Evolutionary conservation across 2,329 filamentous ascomycete species (phyloP), one percentile per base, ranked within the genome.

Genomic region (Phyllosticta capitalensis): DNA sequence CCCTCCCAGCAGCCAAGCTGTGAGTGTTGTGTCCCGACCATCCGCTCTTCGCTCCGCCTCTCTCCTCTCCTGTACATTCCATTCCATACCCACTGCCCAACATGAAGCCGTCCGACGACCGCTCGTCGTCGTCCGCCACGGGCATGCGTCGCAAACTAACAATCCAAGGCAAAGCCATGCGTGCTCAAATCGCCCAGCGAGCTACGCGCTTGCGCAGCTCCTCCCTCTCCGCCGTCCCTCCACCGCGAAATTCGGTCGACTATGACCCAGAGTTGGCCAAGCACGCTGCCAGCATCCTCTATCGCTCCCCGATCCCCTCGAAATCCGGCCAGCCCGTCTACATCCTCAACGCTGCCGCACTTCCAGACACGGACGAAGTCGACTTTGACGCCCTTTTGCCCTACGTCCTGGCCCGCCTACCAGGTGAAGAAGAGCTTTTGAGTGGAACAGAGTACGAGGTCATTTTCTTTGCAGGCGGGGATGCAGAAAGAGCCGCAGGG

Each of bases 391-490:
- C 71, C 49, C 71, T 83, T 17, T 70, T 83, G 5, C 79, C 80
- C 3, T 83, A 83, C 61, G 80, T 83, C 6, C 72, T 83, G 14
- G 76, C 78, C 2, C 73, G 80, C 58, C 69, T 83, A 26, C 81
- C 81, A 2, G 77, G 77, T 21, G 80, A 83, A 63, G 80, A 83
- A 53, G 80, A 82, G 62, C 67, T 83, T 60, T 71, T 81, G 28
- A 74, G 73, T 54, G 80, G 79, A 1, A 76, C 75, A 20, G 79
- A 81, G 59, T 83, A 83, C 64, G 80, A 82, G 65, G 75, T 83
- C 52, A 72, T 83, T 59, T 81, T 83, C 69, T 82, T 83, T 65
- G 80, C 80, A 4, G 80, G 80, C n/a, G 79, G 79, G 9, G 75
- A 75, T 45, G 73, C 74, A 53, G 77, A 56, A 48, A 30, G 58